Evolutionary conservation across 148 eudicot species (phyloP).

Genomic region (Silene conica): DNA sequence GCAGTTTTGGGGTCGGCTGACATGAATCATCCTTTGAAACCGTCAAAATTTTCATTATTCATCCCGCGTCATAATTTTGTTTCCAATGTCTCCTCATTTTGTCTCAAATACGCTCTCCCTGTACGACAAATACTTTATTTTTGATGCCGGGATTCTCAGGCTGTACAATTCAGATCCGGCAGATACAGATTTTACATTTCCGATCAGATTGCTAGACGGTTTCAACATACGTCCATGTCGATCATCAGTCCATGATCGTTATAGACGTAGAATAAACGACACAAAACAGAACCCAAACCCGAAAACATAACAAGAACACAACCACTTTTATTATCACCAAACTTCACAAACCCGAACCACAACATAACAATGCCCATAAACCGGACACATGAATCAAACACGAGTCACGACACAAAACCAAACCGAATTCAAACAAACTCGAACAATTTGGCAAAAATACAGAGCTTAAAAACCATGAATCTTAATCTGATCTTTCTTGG

Average conservation of each 20-base stretch:
- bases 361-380: slow-evolving; percentile 12
- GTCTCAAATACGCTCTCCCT: too few species aligned
- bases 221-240: background rate
- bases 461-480: slow-evolving; percentile 68
- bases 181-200: too few species aligned
- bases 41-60: too few species aligned
- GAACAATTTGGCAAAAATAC: background rate
- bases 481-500: slow-evolving; percentile 72
- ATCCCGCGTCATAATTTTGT: too few species aligned
- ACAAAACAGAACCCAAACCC: background rate
- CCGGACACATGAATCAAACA: slow-evolving; percentile 8
- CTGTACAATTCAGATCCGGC: too few species aligned
- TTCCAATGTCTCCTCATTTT: too few species aligned
- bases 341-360: slow-evolving; percentile 13
- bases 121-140: too few species aligned
- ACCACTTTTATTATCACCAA: slow-evolving; percentile 1
- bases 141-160: too few species aligned
- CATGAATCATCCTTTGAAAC: too few species aligned
- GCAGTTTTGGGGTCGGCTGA: too few species aligned
- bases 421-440: background rate
- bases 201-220: background rate
- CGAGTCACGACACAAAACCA: background rate
- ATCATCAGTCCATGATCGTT: background rate
- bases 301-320: background rate
- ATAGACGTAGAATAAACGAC: background rate